Evolutionary conservation across 2,329 filamentous ascomycete genomes (phyloP).

Genomic region (Ascochyta pisi): DNA sequence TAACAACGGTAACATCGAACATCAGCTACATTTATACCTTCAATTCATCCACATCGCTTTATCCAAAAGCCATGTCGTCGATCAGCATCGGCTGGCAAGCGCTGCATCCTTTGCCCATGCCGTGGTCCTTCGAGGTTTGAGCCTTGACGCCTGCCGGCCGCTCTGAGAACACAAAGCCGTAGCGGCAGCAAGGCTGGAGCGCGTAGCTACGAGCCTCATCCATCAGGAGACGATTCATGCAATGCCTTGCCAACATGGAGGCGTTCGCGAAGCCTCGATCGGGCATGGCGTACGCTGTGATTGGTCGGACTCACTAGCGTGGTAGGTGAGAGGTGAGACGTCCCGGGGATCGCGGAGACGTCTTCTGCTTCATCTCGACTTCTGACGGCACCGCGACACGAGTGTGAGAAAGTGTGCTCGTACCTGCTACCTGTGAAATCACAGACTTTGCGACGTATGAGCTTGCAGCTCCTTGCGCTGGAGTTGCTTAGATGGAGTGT

Average conservation of each 20-base stretch:
- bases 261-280: constrained; percentile 4
- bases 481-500: not conserved
- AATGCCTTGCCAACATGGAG: constrained; percentile 1
- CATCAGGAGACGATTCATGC: constrained; percentile 12
- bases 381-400: constrained; percentile 16
- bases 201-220: constrained; percentile 3
- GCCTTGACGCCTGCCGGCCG: constrained; percentile 3
- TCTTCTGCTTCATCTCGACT: constrained; percentile 14
- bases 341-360: constrained; percentile 5
- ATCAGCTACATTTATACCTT: not conserved
- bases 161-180: not conserved
- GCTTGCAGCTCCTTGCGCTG: not conserved
- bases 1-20: no score
- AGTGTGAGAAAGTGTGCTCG: not conserved
- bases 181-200: constrained; percentile 1
- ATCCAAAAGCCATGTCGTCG: not conserved
- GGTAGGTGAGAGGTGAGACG: not conserved
- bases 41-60: not conserved
- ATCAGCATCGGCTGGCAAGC: constrained; percentile 9
- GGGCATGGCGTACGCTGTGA: not conserved
- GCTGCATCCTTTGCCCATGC: constrained; percentile 5
- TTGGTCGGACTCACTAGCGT: not conserved
- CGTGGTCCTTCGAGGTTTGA: constrained; percentile 6
- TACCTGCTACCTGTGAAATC: not conserved
- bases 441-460: not conserved